Evolutionary conservation across 2,329 filamentous ascomycete genomes (phyloP).

Genomic region (Fusarium napiforme): DNA sequence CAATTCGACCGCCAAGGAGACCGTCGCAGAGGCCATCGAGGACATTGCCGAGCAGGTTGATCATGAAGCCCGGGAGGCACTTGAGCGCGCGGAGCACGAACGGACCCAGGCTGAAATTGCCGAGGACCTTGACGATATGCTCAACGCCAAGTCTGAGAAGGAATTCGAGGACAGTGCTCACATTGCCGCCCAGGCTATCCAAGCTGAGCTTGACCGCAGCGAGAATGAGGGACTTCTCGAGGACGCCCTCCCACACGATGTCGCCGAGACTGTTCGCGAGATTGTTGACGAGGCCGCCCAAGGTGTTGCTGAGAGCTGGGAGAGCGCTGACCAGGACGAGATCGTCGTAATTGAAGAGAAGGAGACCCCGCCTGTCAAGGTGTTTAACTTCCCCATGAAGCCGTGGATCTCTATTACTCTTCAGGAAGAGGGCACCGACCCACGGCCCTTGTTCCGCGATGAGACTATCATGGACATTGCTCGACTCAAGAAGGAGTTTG

Average conservation of each 20-base stretch:
- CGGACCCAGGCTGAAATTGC: conserved; percentile 59
- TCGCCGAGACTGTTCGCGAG: conserved; percentile 54
- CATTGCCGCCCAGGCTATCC: conserved; percentile 59
- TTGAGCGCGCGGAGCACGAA: conserved; percentile 66
- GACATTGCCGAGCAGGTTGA: conserved; percentile 68
- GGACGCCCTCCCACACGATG: conserved; percentile 50
- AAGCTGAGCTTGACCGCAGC: conserved; percentile 65
- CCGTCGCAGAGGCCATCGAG: conserved; percentile 75
- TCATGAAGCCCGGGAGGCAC: conserved; percentile 70
- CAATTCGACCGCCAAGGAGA: conserved; percentile 66
- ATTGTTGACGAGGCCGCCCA: conserved; percentile 61
- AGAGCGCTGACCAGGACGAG: conserved; percentile 82
- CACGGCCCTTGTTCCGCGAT: conserved; percentile 74
- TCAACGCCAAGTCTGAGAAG: conserved; percentile 62
- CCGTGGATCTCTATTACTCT: conserved; percentile 93
- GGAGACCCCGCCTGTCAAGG: conserved; percentile 73
- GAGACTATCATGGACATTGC: conserved; percentile 92
- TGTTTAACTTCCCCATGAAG: conserved; percentile 96
- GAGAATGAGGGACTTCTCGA: conserved; percentile 66
- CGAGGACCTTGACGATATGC: conserved; percentile 59
- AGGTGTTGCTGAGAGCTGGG: conserved; percentile 87
- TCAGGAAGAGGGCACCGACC: conserved; percentile 64
- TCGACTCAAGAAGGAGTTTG: conserved; percentile 95
- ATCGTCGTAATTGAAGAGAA: conserved; percentile 74
- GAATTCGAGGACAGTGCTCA: conserved; percentile 64